Base-by-base conservation (phyloP, 2,329 filamentous ascomycete genomes). In the Paraconiothyrium sp. region DNA sequence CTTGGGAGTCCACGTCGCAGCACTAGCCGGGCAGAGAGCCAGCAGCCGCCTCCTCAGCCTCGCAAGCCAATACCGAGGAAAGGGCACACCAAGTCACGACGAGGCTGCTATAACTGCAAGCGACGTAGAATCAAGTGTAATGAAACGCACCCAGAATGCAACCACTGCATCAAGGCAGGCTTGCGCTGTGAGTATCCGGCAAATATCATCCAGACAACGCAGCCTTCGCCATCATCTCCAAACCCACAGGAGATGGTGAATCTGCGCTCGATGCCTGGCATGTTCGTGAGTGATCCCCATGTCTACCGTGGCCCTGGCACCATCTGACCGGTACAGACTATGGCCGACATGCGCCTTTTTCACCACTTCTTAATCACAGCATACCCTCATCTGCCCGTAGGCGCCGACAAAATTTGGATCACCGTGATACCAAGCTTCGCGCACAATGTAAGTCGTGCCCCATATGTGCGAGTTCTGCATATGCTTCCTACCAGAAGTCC, bases 81-180 rank as follows among this genome's bases (percentile, higher is more conserved):
- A 63, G 88, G 88, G 0, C 89, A 90, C 65, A 90, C 86, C 11
- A 91, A 91, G 75, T 89, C 86, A 54, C 83, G 89, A 27, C 81
- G 85, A 16, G 89, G 88, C 9, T 90, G 89, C 76, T 90, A 85
- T 74, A 89, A 89, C 72, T 91, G 89, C 79, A 90, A 90, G 76
- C 82, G 85, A 59, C 80, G 88, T 44, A 84, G 88, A 61, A 90
- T 91, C 74, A 90, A 90, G 84, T 90, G 89, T 72, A 88, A 89
- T 77, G 89, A 90, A 75, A 88, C 81, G n/a, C 84, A 81, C 34
- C 89, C 89, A 32, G 80, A 84, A 11, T 91, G 89, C 69, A 84
- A 84, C 1, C 88, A 90, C 71, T 91, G 89, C 72, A 75, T 82
- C 56, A 90, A 89, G 78, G 85, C 85, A 43, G 86, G 86, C 0